Evolutionary conservation across 345 rosid genomes (phyloP).

Genomic region (Nephelium lappaceum): DNA sequence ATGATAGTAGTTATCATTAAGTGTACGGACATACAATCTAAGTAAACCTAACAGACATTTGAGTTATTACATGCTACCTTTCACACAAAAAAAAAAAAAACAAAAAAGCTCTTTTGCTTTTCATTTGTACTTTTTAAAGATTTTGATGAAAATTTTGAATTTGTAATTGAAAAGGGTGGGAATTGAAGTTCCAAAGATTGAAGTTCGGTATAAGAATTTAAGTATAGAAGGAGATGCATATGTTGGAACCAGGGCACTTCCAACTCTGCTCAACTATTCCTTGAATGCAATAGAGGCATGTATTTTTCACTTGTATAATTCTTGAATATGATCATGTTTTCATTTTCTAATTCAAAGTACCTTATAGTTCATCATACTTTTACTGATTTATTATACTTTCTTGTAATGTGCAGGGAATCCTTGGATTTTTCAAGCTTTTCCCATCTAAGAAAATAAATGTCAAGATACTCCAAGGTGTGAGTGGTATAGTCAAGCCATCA

Average conservation of each 20-base stretch:
- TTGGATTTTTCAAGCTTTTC: constrained; percentile 38
- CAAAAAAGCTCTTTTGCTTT: too few species aligned
- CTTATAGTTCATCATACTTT: not conserved
- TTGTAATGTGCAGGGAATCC: constrained; percentile 37
- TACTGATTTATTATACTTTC: not conserved
- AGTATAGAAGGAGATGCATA: constrained; percentile 59
- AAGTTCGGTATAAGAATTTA: constrained; percentile 49
- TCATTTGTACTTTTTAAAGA: not conserved
- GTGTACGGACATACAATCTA: not conserved
- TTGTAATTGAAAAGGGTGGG: constrained; percentile 43
- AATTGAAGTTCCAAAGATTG: constrained; percentile 52
- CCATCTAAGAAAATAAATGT: constrained; percentile 53
- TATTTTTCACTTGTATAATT: not conserved
- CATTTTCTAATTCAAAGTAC: not conserved
- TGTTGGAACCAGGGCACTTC: constrained; percentile 59
- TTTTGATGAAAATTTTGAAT: not conserved
- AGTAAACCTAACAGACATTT: too few species aligned
- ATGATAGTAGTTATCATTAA: too few species aligned
- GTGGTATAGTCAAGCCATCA: constrained; percentile 54
- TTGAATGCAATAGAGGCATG: constrained; percentile 50
- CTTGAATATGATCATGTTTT: not conserved
- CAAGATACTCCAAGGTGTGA: constrained; percentile 43
- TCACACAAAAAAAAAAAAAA: too few species aligned
- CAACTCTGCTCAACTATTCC: constrained; percentile 46
- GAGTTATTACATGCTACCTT: too few species aligned